Percentiles rank a stretch among this genome's conserved stretches.
Conservation (phyloP, 139 green algal genomes). For the Coccomyxa sp. region DNA sequence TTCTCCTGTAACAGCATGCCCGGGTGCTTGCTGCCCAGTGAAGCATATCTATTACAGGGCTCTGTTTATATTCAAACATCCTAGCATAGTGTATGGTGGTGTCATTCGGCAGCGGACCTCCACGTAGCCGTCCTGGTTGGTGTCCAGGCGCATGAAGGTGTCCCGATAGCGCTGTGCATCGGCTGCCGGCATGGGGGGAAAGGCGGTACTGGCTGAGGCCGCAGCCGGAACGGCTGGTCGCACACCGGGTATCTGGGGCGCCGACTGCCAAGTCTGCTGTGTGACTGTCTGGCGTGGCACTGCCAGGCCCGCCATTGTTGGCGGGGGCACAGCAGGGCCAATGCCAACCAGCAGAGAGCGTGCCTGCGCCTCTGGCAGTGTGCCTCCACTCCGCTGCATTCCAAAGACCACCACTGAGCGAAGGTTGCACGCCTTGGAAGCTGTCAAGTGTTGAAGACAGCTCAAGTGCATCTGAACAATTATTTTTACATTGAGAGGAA, state of each 20-base stretch:
- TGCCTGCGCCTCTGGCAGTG: constrained; percentile 42
- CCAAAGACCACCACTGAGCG: neutral
- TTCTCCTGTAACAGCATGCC: neutral
- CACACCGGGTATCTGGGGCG: neutral
- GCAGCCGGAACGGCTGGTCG: constrained; percentile 39
- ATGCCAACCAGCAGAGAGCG: constrained; percentile 48
- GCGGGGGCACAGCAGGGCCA: constrained; percentile 48
- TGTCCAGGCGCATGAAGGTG: constrained; percentile 67
- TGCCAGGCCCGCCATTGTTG: constrained; percentile 44
- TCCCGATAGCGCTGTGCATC: constrained; percentile 57
- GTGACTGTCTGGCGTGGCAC: neutral
- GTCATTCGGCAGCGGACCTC: neutral
- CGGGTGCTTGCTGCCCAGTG: neutral
- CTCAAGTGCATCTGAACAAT: neutral
- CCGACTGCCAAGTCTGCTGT: constrained; percentile 3
- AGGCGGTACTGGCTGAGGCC: constrained; percentile 39
- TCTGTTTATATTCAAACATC: neutral
- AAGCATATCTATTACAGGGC: no score
- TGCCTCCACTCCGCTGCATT: constrained; percentile 40
- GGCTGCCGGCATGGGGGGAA: constrained; percentile 38
- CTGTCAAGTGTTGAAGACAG: neutral
- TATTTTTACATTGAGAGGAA: neutral
- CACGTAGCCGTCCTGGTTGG: constrained; percentile 62
- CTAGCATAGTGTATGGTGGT: neutral
- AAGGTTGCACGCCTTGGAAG: neutral